phyloP scores from a whole-genome alignment of 768 basidiomycete genomes.

The Plicaturopsis crispa region DNA sequence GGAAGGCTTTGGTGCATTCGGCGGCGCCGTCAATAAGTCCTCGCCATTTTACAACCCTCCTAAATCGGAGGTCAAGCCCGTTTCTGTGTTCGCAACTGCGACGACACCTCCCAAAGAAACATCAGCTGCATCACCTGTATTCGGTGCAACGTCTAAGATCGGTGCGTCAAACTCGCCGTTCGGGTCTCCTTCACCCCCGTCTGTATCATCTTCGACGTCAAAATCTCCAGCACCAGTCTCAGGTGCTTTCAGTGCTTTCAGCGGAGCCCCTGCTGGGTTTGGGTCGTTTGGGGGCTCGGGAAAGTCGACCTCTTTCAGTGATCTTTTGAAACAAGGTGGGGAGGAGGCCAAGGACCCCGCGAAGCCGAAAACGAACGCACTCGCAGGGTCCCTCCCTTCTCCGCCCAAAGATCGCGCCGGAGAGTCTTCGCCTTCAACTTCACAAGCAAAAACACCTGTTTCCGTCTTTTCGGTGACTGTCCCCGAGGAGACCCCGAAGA shows the following conservation, averaged over 20 bases:
- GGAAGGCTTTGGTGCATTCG: slow-evolving; percentile 33
- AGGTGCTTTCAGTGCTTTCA: slow-evolving; percentile 21
- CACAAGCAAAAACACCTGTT: slow-evolving; percentile 6
- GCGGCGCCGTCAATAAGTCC: slow-evolving; percentile 27
- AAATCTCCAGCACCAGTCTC: slow-evolving; percentile 11
- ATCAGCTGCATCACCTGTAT: not conserved
- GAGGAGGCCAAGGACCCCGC: slow-evolving; percentile 17
- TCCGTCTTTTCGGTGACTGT: slow-evolving; percentile 1
- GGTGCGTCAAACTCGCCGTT: slow-evolving; percentile 22
- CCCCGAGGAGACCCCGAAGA: not conserved
- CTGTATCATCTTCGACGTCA: slow-evolving; percentile 7
- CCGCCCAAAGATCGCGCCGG: too few species aligned
- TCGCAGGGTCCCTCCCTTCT: too few species aligned
- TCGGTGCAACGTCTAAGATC: not conserved
- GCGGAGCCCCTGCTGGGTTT: slow-evolving; percentile 29
- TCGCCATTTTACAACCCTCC: slow-evolving; percentile 49
- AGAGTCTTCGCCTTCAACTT: slow-evolving; percentile 2
- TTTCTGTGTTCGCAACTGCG: slow-evolving; percentile 28
- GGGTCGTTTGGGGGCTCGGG: slow-evolving; percentile 33
- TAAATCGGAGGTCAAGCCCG: slow-evolving; percentile 18
- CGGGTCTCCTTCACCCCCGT: slow-evolving; percentile 18
- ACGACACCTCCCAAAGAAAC: slow-evolving; percentile 16
- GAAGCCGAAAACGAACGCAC: slow-evolving; percentile 8
- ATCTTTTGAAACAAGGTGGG: slow-evolving; percentile 42
- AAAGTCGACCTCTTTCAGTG: slow-evolving; percentile 48